Evolutionary conservation across 208 protist species (phyloP).

Genomic region (Wallacemonas sp.): DNA sequence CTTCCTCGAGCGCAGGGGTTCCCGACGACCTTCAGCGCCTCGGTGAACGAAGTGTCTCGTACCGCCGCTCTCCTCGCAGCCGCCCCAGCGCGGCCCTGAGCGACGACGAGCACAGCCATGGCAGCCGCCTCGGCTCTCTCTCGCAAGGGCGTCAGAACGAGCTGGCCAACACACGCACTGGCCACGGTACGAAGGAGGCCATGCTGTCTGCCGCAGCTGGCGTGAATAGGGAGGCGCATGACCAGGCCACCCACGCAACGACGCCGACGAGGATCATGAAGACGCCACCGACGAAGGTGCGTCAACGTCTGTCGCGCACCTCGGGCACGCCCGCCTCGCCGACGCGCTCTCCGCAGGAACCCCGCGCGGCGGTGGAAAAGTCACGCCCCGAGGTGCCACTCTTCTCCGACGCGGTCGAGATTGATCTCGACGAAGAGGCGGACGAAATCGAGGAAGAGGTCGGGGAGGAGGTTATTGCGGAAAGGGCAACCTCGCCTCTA

Average conservation of each 20-base stretch:
- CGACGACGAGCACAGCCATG: neutral
- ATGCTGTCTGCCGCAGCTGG: too few relatives aligned
- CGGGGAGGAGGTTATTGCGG: slow-evolving; percentile 19
- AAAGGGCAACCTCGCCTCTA: too few relatives aligned
- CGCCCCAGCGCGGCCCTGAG: neutral
- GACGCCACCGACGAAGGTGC: neutral
- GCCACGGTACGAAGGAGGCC: too few relatives aligned
- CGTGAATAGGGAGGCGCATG: too few relatives aligned
- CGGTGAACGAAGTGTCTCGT: neutral
- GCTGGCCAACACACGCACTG: neutral
- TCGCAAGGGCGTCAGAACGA: neutral
- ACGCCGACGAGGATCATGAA: slow-evolving; percentile 1
- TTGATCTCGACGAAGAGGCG: neutral
- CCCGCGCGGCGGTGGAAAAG: slow-evolving; percentile 8
- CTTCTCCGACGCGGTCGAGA: neutral
- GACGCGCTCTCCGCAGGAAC: neutral
- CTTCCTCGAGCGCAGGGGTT: neutral
- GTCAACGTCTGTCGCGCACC: neutral
- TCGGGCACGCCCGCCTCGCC: neutral
- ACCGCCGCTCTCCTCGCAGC: neutral
- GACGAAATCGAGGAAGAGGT: slow-evolving; percentile 13
- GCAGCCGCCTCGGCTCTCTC: neutral
- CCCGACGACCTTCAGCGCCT: neutral
- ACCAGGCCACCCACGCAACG: neutral
- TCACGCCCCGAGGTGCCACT: neutral